phyloP scores from a whole-genome alignment of 495 filamentous ascomycete species.

The Lasiosphaeris hirsuta region DNA sequence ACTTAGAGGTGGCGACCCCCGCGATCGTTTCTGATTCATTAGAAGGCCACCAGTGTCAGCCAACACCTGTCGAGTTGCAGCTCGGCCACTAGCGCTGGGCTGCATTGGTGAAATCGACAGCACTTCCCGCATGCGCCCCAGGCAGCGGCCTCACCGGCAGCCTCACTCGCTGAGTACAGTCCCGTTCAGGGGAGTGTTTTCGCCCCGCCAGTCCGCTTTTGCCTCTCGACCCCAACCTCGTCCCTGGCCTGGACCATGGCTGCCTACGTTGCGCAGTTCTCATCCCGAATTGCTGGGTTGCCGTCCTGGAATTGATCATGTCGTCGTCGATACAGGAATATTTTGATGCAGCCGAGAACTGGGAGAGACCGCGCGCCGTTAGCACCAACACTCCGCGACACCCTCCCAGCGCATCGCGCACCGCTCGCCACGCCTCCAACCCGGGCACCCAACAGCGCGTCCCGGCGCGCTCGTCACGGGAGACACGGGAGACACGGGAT shows the following conservation, averaged over 20 bases:
- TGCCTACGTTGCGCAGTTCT: too few species aligned
- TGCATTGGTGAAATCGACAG: background rate
- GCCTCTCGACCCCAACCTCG: background rate
- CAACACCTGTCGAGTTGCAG: background rate
- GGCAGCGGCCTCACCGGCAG: constrained; percentile 3
- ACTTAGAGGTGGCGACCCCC: background rate
- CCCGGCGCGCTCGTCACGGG: background rate
- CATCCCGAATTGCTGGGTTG: too few species aligned
- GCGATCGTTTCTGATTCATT: background rate
- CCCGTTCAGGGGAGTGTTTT: background rate
- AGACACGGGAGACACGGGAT: background rate
- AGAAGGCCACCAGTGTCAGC: background rate
- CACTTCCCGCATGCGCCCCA: background rate
- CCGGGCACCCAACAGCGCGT: background rate
- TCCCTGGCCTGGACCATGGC: background rate
- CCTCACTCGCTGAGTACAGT: background rate
- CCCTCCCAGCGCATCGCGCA: background rate
- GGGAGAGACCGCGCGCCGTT: background rate
- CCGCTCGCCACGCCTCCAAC: background rate
- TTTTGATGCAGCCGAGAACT: background rate
- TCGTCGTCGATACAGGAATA: background rate
- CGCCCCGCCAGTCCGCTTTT: background rate
- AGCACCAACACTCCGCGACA: background rate
- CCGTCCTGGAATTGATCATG: background rate
- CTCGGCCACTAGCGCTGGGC: background rate